Conservation (phyloP, 2,329 filamentous ascomycete genomes). For the Grosmannia clavigera region DNA sequence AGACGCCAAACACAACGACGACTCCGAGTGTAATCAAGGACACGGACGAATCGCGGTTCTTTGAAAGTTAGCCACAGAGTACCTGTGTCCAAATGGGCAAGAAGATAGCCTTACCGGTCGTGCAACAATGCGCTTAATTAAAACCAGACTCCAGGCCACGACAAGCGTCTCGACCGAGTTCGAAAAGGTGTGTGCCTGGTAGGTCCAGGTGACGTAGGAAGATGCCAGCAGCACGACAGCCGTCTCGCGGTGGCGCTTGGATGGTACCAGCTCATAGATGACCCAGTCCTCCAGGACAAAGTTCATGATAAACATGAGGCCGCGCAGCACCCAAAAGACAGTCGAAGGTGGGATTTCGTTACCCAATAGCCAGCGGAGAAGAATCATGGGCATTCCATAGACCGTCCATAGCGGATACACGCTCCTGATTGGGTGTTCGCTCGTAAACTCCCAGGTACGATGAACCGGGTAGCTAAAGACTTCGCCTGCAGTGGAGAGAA, state of each 20-base stretch:
- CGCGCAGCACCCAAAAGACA: constrained; percentile 79
- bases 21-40: constrained; percentile 70
- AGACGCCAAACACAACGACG: constrained; percentile 72
- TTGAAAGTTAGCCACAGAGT: constrained; percentile 15
- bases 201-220: constrained; percentile 97
- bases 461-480: constrained; percentile 87
- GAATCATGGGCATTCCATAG: constrained; percentile 86
- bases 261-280: constrained; percentile 76
- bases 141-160: constrained; percentile 83
- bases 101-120: neutral
- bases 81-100: constrained; percentile 41
- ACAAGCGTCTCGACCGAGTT: constrained; percentile 92
- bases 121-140: constrained; percentile 79
- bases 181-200: constrained; percentile 95
- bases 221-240: constrained; percentile 81
- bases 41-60: constrained; percentile 60
- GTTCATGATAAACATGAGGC: constrained; percentile 87
- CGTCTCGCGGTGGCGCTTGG: constrained; percentile 55
- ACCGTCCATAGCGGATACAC: constrained; percentile 93
- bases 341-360: constrained; percentile 68
- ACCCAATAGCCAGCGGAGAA: constrained; percentile 85
- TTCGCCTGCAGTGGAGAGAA: constrained; percentile 46
- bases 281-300: constrained; percentile 98
- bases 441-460: constrained; percentile 93
- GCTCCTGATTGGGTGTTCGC: constrained; percentile 78